Evolutionary conservation across 192 early-diverging fungal species (phyloP), one percentile per base, ranked within the genome.

Genomic region (Polychytrium aggregatum): DNA sequence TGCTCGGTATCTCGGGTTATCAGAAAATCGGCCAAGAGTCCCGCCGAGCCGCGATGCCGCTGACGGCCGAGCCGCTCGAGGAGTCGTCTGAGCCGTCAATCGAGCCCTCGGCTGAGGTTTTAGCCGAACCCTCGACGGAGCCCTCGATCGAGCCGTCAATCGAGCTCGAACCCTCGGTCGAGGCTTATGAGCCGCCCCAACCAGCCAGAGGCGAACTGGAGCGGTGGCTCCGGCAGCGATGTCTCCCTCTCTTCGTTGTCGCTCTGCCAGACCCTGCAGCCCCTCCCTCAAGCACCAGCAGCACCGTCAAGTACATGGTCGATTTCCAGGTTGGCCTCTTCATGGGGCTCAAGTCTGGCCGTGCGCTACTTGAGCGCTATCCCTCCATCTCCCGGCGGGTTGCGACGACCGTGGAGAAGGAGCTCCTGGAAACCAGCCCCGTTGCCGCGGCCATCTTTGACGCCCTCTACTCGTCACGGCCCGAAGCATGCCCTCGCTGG

Each of bases 281-380:
- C 3, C 28, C 37, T 21, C 34, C 44, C 11, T 8, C 43, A 5
- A 17, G 21, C 22, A 45, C 7, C 43, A 27, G 21, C 43, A 45
- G 5, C 43, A 35, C 31, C 3, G 24, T 11, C 28, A 28, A 52
- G 30, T 68, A 55, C 48, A 29, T 71, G 25, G 34, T 67, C 14
- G 74, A 77, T 48, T 44, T 72, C 25, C 74, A 77, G 48, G 35
- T 77, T 10, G 70, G 60, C 16, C 56, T 68, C 2, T 57, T 59
- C 31, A 48, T 72, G 26, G 70, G 70, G 3, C 42, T 55, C 39
- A 38, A 54, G 29, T 57, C 58, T 28, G 64, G 64, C 9, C 53
- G 62, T 11, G 61, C 58, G 17, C 52, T 73, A 1, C 42, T 71
- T 20, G 68, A 73, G 6, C 31, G 35, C 44, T 59, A 57, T 45